Evolutionary conservation across 768 basidiomycete species (phyloP).

Genomic region (Xerocomus brunneocitrinus): DNA sequence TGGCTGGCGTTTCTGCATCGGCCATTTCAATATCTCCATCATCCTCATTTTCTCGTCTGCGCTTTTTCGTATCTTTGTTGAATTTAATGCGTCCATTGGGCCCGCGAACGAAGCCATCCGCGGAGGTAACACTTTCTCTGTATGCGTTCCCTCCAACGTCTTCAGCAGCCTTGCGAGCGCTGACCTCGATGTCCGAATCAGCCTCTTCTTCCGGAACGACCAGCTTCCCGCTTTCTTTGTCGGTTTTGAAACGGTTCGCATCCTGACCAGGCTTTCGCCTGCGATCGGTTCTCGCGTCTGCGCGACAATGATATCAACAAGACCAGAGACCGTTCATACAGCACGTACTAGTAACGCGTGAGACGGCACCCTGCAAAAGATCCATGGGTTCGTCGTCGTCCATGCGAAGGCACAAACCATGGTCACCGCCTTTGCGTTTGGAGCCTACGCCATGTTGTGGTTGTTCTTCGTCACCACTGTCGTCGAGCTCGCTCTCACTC

Average conservation of each 20-base stretch:
- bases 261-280: slow-evolving; percentile 83
- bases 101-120: slow-evolving; percentile 87
- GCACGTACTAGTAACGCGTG: slow-evolving; percentile 63
- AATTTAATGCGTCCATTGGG: slow-evolving; percentile 85
- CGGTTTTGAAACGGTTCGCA: slow-evolving; percentile 80
- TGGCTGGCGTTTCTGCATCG: slow-evolving; percentile 50
- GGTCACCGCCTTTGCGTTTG: slow-evolving; percentile 35
- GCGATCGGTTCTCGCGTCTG: slow-evolving; percentile 45
- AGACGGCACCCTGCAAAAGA: slow-evolving; percentile 74
- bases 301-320: slow-evolving; percentile 4
- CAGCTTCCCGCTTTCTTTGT: slow-evolving; percentile 78
- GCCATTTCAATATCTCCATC: slow-evolving; percentile 71
- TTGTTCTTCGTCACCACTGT: slow-evolving; percentile 57
- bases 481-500: slow-evolving; percentile 86
- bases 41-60: slow-evolving; percentile 65
- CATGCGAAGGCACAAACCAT: slow-evolving; percentile 64
- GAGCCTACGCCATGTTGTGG: slow-evolving; percentile 27
- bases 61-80: slow-evolving; percentile 95
- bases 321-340: not conserved
- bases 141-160: slow-evolving; percentile 74
- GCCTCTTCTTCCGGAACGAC: slow-evolving; percentile 59
- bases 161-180: slow-evolving; percentile 40
- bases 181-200: slow-evolving; percentile 43
- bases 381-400: slow-evolving; percentile 97
- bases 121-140: slow-evolving; percentile 74